Evolutionary conservation across 2,329 filamentous ascomycete genomes (phyloP).

Genomic region (Coleophoma eucalyptorum): DNA sequence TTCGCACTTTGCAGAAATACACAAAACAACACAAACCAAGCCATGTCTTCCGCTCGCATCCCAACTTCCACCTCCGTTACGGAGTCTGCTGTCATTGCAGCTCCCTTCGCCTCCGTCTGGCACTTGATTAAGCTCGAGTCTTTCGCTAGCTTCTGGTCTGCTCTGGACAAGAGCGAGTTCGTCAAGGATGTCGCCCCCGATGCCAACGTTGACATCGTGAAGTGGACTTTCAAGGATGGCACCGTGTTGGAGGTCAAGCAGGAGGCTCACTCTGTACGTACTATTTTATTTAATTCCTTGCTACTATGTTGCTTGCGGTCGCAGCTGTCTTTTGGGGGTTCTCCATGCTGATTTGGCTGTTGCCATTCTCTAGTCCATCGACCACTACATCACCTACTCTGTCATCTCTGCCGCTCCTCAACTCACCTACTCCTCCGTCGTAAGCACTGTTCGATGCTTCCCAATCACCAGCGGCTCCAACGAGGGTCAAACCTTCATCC

Average conservation of each 20-base stretch:
- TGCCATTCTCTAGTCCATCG: conserved; percentile 48
- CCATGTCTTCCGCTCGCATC: conserved; percentile 33
- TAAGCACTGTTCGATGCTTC: conserved; percentile 64
- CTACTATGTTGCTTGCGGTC: background rate
- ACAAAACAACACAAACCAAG: background rate
- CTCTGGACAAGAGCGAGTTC: conserved; percentile 56
- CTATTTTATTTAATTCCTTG: background rate
- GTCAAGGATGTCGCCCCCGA: conserved; percentile 61
- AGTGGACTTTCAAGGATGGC: conserved; percentile 70
- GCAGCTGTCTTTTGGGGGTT: background rate
- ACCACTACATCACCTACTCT: conserved; percentile 73
- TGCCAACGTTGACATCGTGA: conserved; percentile 53
- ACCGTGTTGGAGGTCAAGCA: conserved; percentile 68
- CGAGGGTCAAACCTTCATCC: conserved; percentile 62
- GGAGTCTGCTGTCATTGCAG: conserved; percentile 66
- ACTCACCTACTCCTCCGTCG: conserved; percentile 61
- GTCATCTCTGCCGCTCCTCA: conserved; percentile 64
- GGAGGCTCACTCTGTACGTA: conserved; percentile 66
- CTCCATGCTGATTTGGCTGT: background rate
- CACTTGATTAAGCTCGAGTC: conserved; percentile 71
- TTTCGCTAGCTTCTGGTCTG: conserved; percentile 64
- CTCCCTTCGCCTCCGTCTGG: conserved; percentile 64
- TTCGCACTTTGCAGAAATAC: too few relatives aligned
- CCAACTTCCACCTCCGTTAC: conserved; percentile 64
- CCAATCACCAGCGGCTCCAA: conserved; percentile 62